Percentiles rank a stretch among this genome's conserved stretches.
Conservation (phyloP, 805 yeast species). For the Cyberlindnera suaveolens region DNA sequence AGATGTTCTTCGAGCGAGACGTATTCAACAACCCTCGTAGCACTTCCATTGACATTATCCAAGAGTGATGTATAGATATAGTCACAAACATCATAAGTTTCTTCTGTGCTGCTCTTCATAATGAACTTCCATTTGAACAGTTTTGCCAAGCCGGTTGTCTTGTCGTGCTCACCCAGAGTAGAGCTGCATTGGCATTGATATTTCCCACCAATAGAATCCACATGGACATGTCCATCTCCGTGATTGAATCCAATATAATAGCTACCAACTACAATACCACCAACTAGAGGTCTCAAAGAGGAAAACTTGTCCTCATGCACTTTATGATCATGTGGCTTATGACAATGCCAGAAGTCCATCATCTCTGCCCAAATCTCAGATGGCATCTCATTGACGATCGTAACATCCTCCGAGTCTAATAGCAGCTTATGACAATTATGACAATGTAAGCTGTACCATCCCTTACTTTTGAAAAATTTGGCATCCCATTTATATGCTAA, state of each 20-base stretch:
- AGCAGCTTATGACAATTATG: conserved; percentile 24
- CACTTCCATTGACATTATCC: conserved; percentile 37
- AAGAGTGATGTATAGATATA: conserved; percentile 33
- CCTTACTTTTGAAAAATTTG: conserved; percentile 27
- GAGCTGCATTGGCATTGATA: conserved; percentile 35
- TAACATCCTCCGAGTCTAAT: conserved; percentile 27
- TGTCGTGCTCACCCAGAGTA: conserved; percentile 36
- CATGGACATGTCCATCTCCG: conserved; percentile 1
- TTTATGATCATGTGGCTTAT: conserved; percentile 48
- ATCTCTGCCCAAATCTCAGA: conserved; percentile 90
- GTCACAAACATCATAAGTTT: conserved; percentile 30
- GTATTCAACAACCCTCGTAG: conserved; percentile 31
- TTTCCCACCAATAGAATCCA: neutral
- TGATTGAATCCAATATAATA: conserved; percentile 37
- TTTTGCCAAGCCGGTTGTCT: conserved; percentile 26
- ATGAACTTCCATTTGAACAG: conserved; percentile 54
- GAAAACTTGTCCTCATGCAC: conserved; percentile 29
- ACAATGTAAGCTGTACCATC: conserved; percentile 19
- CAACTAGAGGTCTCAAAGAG: conserved; percentile 36
- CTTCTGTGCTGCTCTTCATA: conserved; percentile 24
- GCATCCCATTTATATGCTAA: conserved; percentile 36
- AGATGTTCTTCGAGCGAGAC: conserved; percentile 14
- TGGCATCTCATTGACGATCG: conserved; percentile 60
- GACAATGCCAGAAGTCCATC: conserved; percentile 98
- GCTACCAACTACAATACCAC: conserved; percentile 46